Conservation (phyloP, 331 rosid genomes). For the Prunus yedoensis region DNA sequence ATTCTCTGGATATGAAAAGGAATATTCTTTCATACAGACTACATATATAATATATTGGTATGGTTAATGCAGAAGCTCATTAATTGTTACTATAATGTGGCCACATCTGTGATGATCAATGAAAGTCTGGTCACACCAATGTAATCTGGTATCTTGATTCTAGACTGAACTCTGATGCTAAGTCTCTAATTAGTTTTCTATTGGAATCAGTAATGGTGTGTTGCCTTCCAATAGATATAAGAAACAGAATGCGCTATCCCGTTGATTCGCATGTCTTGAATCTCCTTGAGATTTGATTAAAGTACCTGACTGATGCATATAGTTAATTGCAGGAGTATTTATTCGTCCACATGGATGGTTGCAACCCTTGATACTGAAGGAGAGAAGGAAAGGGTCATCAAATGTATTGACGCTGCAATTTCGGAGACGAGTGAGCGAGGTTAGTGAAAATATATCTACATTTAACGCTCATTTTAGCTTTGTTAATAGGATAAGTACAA, state of each 20-base stretch:
- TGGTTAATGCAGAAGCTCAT: neutral
- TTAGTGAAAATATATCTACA: constrained; percentile 24
- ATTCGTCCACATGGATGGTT: constrained; percentile 86
- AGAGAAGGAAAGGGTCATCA: constrained; percentile 75
- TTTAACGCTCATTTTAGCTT: neutral
- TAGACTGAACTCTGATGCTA: constrained; percentile 6
- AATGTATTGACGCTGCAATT: constrained; percentile 93
- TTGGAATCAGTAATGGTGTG: neutral
- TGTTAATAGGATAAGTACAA: neutral
- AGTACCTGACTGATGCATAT: neutral
- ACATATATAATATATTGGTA: too few species aligned
- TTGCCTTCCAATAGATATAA: neutral
- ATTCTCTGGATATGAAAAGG: neutral
- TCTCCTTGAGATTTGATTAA: neutral
- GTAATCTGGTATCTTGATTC: neutral
- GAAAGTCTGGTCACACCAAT: too few species aligned
- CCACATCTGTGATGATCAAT: neutral
- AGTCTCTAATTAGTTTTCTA: neutral
- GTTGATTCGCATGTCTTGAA: neutral
- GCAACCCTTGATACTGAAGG: constrained; percentile 84
- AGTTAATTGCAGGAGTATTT: constrained; percentile 54
- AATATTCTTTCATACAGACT: neutral
- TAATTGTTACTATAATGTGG: neutral
- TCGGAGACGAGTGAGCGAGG: constrained; percentile 90
- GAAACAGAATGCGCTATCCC: neutral